A percentile compares a stretch with the other conserved stretches of the same genome.
phyloP scores from a whole-genome alignment of 371 early-diverging fungal genomes.

The Mucor velutinosus region DNA sequence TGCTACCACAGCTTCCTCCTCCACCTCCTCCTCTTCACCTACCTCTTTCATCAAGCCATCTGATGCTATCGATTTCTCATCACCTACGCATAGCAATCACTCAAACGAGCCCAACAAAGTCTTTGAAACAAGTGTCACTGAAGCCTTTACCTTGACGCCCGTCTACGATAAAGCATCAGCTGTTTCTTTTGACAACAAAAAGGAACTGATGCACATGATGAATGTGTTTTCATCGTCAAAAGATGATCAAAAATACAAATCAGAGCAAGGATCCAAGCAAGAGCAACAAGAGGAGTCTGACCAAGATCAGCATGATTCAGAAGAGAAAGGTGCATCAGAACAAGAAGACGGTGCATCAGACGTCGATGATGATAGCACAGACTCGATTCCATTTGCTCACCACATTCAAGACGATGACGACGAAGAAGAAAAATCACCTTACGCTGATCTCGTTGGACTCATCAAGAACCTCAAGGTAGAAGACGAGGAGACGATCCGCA shows the following conservation, averaged over 20 bases:
- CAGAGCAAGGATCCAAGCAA: neutral
- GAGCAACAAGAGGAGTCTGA: neutral
- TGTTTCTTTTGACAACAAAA: conserved; percentile 22
- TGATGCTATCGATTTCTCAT: conserved; percentile 18
- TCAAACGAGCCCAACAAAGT: conserved; percentile 5
- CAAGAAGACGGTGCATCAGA: neutral
- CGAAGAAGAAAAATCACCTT: conserved; percentile 16
- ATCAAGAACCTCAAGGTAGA: conserved; percentile 21
- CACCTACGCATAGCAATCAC: neutral
- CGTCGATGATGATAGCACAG: neutral
- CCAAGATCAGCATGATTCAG: neutral
- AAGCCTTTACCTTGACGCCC: conserved; percentile 3
- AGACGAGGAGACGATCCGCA: conserved; percentile 11
- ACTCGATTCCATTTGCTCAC: neutral
- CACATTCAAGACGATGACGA: neutral
- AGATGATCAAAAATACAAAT: neutral
- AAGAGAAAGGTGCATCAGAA: neutral
- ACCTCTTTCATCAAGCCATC: conserved; percentile 13
- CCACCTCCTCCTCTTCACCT: neutral
- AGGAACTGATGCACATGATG: conserved; percentile 40
- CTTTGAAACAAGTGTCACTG: conserved; percentile 29
- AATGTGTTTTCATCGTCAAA: conserved; percentile 37
- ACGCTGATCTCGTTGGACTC: conserved; percentile 21
- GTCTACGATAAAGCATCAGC: conserved; percentile 7
- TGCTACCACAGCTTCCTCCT: neutral